Percentiles rank a stretch among this genome's conserved stretches.
Conservation (phyloP, 176 grass and related monocot genomes). For the Themeda triandra region DNA sequence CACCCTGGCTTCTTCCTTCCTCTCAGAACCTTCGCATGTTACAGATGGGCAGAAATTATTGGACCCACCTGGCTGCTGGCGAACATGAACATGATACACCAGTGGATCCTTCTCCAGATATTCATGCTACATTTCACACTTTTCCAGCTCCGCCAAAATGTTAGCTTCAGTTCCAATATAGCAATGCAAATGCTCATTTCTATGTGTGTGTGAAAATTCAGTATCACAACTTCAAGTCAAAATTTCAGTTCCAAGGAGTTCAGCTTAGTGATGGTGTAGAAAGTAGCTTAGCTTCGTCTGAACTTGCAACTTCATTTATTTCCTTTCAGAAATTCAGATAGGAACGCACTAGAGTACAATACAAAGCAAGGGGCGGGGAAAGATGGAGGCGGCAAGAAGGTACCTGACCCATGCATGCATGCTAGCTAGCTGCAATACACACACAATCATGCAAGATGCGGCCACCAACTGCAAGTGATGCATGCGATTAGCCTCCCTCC, state of each 20-base stretch:
- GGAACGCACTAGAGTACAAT: neutral
- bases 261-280: too few relatives aligned
- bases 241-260: neutral
- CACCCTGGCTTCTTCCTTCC: constrained; percentile 1
- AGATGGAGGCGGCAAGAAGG: constrained; percentile 15
- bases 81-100: constrained; percentile 26
- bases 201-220: neutral
- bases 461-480: constrained; percentile 39
- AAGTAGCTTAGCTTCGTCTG: too few relatives aligned
- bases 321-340: neutral
- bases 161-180: neutral
- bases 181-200: neutral
- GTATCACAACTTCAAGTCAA: neutral
- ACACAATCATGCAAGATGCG: constrained; percentile 38
- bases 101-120: neutral
- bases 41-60: constrained; percentile 24
- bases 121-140: neutral
- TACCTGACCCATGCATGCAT: neutral
- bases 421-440: neutral
- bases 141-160: neutral
- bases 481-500: constrained; percentile 28
- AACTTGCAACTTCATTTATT: too few relatives aligned
- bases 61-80: constrained; percentile 32
- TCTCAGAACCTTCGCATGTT: constrained; percentile 77
- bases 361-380: neutral